phyloP scores from a whole-genome alignment of 2,329 filamentous ascomycete species.

The Trichoderma breve region DNA sequence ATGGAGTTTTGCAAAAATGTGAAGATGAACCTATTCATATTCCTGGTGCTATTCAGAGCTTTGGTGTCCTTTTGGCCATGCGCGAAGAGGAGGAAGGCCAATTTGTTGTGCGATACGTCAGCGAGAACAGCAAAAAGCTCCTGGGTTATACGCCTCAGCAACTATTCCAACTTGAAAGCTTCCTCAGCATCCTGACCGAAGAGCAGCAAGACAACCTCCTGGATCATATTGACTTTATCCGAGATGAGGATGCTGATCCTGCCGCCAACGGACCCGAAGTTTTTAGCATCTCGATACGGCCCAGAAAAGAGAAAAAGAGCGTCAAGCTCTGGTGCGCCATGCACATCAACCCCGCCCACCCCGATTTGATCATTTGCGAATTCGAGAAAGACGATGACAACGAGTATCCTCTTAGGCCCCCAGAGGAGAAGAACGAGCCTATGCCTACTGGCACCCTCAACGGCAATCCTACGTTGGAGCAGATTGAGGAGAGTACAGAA shows the following conservation, averaged over 20 bases:
- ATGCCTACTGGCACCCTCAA: constrained; percentile 72
- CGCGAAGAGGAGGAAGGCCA: constrained; percentile 67
- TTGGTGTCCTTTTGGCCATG: constrained; percentile 73
- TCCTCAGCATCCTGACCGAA: constrained; percentile 79
- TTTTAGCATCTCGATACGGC: constrained; percentile 74
- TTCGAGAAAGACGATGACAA: constrained; percentile 82
- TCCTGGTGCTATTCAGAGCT: constrained; percentile 77
- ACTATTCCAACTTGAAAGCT: constrained; percentile 71
- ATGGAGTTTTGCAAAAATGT: constrained; percentile 72
- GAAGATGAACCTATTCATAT: constrained; percentile 91
- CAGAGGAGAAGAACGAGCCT: constrained; percentile 45
- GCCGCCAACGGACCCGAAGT: constrained; percentile 77
- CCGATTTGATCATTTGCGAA: constrained; percentile 77
- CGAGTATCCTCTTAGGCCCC: constrained; percentile 64
- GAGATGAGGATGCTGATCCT: constrained; percentile 76
- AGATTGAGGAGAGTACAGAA: constrained; percentile 72
- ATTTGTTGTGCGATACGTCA: constrained; percentile 69
- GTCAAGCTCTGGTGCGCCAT: constrained; percentile 85
- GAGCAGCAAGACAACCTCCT: constrained; percentile 81
- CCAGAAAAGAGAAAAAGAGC: constrained; percentile 49
- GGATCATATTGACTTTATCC: constrained; percentile 85
- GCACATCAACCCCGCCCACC: constrained; percentile 67
- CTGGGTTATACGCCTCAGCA: constrained; percentile 75
- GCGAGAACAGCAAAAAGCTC: constrained; percentile 74
- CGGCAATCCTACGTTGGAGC: constrained; percentile 69